Conservation (phyloP, 306 rosid species). For the Casuarina equisetifolia region DNA sequence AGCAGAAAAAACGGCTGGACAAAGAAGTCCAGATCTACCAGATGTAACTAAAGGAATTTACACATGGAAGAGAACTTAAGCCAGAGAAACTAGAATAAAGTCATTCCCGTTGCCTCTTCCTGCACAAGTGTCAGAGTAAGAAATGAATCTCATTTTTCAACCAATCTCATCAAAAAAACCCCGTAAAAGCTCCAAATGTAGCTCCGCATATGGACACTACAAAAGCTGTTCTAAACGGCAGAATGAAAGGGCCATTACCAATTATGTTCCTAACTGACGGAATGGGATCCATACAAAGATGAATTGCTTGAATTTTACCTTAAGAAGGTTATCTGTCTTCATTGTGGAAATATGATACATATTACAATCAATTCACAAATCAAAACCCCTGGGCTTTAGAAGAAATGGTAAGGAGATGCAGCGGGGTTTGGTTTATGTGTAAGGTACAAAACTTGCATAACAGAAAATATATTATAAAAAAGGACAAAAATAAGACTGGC, state of each 20-base stretch:
- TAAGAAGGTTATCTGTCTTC: not conserved
- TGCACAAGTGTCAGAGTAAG: not conserved
- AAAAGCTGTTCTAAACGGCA: not conserved
- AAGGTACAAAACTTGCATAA: not conserved
- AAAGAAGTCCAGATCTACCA: slow-evolving; percentile 5
- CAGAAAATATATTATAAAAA: not conserved
- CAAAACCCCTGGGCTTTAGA: not conserved
- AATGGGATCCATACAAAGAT: not conserved
- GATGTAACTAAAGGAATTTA: not conserved
- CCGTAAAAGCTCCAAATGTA: not conserved
- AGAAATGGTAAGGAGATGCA: not conserved
- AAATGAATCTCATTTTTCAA: not conserved
- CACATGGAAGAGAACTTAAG: not conserved
- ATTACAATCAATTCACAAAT: not conserved
- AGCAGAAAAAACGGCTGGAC: not conserved
- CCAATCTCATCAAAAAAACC: not conserved
- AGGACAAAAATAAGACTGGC: not conserved
- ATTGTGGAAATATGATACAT: not conserved
- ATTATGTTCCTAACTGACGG: not conserved
- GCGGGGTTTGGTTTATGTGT: not conserved
- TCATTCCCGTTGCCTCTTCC: not conserved
- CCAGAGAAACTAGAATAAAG: not conserved
- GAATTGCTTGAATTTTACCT: not conserved
- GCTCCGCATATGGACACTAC: not conserved
- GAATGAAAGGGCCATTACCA: not conserved